Evolutionary conservation across 352 stramenopile genomes (phyloP).

Genomic region (Phytophthora aleatoria): DNA sequence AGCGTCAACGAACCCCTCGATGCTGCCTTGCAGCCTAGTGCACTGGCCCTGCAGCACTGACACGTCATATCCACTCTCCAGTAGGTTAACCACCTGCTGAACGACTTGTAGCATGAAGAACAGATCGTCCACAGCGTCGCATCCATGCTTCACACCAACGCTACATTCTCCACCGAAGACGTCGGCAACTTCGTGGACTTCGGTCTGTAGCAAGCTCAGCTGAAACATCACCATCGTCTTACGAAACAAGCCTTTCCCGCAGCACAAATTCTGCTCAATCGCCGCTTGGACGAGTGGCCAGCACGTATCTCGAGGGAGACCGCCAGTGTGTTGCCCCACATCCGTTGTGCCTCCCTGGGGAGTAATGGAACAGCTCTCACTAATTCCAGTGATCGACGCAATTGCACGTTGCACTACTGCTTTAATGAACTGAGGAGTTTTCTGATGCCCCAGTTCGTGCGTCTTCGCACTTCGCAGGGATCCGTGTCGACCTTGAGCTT

Average conservation of each 20-base stretch:
- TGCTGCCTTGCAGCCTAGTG: neutral
- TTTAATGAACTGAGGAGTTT: slow-evolving; percentile 57
- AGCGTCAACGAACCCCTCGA: slow-evolving; percentile 18
- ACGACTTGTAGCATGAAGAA: slow-evolving; percentile 31
- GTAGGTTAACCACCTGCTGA: slow-evolving; percentile 2
- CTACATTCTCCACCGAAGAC: slow-evolving; percentile 24
- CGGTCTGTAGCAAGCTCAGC: slow-evolving; percentile 35
- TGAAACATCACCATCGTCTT: slow-evolving; percentile 43
- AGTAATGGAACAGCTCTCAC: slow-evolving; percentile 20
- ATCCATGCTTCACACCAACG: slow-evolving; percentile 4
- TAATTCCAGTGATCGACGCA: neutral
- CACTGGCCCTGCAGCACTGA: slow-evolving; percentile 10
- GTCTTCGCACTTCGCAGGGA: slow-evolving; percentile 33
- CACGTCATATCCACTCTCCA: slow-evolving; percentile 25
- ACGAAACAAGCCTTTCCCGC: slow-evolving; percentile 30
- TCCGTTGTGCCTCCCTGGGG: slow-evolving; percentile 49
- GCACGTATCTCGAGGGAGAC: slow-evolving; percentile 43
- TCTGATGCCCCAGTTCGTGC: slow-evolving; percentile 43
- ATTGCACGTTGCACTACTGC: slow-evolving; percentile 24
- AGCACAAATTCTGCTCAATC: slow-evolving; percentile 40
- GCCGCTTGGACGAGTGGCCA: slow-evolving; percentile 51
- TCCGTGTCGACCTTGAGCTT: slow-evolving; percentile 32
- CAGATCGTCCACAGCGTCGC: slow-evolving; percentile 17
- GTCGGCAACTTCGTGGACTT: slow-evolving; percentile 13
- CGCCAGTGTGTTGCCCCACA: slow-evolving; percentile 56